These are phyloP conservation scores for Cryptococcus maquisensis DNA, from an alignment of 1,284 basidiomycete species.

Conservation along the genomic window DNA sequence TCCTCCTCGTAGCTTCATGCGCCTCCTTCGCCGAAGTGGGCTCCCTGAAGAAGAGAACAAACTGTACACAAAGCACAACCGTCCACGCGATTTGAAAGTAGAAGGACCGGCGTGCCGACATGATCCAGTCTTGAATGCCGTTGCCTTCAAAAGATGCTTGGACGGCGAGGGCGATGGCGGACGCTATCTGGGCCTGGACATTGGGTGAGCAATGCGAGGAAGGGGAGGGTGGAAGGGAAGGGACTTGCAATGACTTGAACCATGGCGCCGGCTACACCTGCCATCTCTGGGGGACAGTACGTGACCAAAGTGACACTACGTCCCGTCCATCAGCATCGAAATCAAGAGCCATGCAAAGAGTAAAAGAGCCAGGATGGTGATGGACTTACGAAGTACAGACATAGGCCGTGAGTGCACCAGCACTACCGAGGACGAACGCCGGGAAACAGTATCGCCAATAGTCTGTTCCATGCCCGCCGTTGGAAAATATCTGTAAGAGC, in stretches of 20 bases:
- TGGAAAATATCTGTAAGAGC: conserved; percentile 31
- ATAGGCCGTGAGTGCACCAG: conserved; percentile 25
- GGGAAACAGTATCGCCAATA: conserved; percentile 45
- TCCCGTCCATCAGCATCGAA: neutral
- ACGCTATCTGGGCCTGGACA: conserved; percentile 28
- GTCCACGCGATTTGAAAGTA: conserved; percentile 38
- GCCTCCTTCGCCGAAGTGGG: conserved; percentile 29
- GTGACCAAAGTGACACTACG: conserved; percentile 27
- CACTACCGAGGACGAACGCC: conserved; percentile 24
- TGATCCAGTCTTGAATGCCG: conserved; percentile 31
- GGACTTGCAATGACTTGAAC: conserved; percentile 32
- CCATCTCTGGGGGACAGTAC: conserved; percentile 39
- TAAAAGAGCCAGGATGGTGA: no score
- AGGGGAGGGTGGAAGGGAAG: neutral
- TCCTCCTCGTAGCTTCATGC: conserved; percentile 28
- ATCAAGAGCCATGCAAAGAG: no score
- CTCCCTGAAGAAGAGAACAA: conserved; percentile 28
- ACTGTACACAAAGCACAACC: conserved; percentile 22
- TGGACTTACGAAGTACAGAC: conserved; percentile 19
- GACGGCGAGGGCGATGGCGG: conserved; percentile 39
- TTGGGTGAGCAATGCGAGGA: neutral
- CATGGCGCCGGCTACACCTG: conserved; percentile 42
- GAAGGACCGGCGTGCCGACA: conserved; percentile 22
- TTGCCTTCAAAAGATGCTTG: conserved; percentile 41
- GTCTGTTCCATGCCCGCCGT: conserved; percentile 36